Evolutionary conservation across 768 basidiomycete species (phyloP).

Genomic region (Hygrophoropsis aurantiaca): DNA sequence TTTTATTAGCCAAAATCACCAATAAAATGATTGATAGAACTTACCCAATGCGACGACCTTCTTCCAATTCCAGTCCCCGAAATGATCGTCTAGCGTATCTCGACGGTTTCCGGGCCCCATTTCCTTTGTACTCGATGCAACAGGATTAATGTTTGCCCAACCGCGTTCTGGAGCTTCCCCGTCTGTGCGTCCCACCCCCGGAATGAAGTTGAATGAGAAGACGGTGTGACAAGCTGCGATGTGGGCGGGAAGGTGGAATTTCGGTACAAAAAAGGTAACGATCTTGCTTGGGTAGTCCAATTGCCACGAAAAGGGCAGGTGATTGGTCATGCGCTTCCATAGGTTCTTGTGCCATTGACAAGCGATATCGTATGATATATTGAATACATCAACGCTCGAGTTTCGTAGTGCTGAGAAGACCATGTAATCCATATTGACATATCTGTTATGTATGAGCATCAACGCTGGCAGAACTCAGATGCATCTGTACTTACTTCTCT

Average conservation of each 20-base stretch:
- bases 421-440: conserved; percentile 6
- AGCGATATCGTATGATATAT: conserved; percentile 23
- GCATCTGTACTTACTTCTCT: conserved; percentile 16
- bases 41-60: conserved; percentile 1
- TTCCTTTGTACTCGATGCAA: no score
- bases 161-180: conserved; percentile 10
- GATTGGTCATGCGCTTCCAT: conserved; percentile 20
- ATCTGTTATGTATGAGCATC: no score
- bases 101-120: conserved; percentile 10
- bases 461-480: conserved; percentile 9
- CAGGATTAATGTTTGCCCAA: conserved; percentile 8
- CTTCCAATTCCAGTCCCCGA: no score
- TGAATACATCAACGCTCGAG: not conserved
- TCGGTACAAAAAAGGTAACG: not conserved
- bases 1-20: not conserved
- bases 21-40: not conserved
- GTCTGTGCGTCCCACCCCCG: conserved; percentile 11
- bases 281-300: conserved; percentile 2
- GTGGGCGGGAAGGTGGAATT: conserved; percentile 12
- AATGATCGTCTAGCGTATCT: no score
- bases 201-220: conserved; percentile 8
- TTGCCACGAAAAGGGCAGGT: no score
- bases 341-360: no score
- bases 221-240: conserved; percentile 6
- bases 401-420: conserved; percentile 3